These are phyloP conservation scores for Acacia melanoxylon DNA, from an alignment of 306 rosid genomes.

Conservation along the genomic window DNA sequence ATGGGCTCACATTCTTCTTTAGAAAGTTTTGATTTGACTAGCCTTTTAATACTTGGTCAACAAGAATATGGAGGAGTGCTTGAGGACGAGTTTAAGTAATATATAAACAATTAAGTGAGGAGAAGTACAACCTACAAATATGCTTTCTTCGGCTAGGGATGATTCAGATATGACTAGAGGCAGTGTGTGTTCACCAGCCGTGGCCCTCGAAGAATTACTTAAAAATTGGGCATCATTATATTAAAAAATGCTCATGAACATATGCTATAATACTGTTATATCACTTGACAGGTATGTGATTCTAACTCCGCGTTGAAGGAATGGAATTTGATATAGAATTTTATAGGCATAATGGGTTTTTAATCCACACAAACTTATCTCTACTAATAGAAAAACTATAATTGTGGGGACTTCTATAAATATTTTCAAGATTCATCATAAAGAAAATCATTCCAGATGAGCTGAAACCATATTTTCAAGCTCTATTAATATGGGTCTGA, in stretches of 20 bases:
- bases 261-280: neutral
- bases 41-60: constrained; percentile 28
- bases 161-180: neutral
- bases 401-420: neutral
- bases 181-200: constrained; percentile 14
- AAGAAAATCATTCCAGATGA: neutral
- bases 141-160: constrained; percentile 14
- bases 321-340: neutral
- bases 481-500: neutral
- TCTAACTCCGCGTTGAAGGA: neutral
- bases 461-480: neutral
- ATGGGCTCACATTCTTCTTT: constrained; percentile 44
- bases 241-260: neutral
- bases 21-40: constrained; percentile 3
- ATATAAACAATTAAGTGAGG: constrained; percentile 2
- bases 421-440: neutral
- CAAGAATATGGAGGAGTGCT: constrained; percentile 25
- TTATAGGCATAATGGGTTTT: neutral
- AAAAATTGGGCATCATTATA: neutral
- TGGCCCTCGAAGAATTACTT: neutral
- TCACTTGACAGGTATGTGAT: neutral
- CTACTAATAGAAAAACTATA: neutral
- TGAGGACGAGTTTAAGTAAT: neutral
- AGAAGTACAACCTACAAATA: constrained; percentile 19
- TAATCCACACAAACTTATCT: neutral